phyloP scores from a whole-genome alignment of 2,329 filamentous ascomycete genomes.

The Colletotrichum chlorophyti region DNA sequence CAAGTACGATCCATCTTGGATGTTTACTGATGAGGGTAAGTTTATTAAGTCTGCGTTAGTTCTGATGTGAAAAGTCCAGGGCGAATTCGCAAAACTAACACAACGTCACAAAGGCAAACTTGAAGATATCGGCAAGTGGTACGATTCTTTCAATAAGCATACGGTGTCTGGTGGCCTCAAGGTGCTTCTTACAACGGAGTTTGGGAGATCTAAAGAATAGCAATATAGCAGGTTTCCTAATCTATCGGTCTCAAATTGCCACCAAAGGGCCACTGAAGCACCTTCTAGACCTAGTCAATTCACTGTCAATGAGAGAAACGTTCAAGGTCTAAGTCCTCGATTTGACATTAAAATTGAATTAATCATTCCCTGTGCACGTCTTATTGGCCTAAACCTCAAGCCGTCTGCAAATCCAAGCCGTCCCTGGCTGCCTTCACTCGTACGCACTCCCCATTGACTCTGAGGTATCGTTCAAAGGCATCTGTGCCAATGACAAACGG shows the following conservation, averaged over 20 bases:
- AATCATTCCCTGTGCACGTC: no score
- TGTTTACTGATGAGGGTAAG: conserved; percentile 1
- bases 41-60: not conserved
- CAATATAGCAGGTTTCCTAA: no score
- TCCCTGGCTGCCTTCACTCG: conserved; percentile 8
- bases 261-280: no score
- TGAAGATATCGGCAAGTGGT: not conserved
- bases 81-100: no score
- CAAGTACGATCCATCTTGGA: conserved; percentile 1
- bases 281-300: no score
- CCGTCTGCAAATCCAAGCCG: conserved; percentile 7
- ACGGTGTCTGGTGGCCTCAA: not conserved
- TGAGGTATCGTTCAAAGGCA: not conserved
- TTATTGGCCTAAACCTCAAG: not conserved
- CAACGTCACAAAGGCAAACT: not conserved
- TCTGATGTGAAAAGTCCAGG: no score
- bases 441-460: not conserved
- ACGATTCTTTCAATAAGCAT: not conserved
- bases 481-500: conserved; percentile 12
- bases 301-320: no score
- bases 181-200: not conserved
- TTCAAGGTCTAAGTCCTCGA: no score
- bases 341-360: no score
- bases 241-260: no score
- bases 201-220: not conserved